These are phyloP conservation scores for Penicillium soppii DNA, from an alignment of 495 filamentous ascomycete genomes.

Conservation along the genomic window DNA sequence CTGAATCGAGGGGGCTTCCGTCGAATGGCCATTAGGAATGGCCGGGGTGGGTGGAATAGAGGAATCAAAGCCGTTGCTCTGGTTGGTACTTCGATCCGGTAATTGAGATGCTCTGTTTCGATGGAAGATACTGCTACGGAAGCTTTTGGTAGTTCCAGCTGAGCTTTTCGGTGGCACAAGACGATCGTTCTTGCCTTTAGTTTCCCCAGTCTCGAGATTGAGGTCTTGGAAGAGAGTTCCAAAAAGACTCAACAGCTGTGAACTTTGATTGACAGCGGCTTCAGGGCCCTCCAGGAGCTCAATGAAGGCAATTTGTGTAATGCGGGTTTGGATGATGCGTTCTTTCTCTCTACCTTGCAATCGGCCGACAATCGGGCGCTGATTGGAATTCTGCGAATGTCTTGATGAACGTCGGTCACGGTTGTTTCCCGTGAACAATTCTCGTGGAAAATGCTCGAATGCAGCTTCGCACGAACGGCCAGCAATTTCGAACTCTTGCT, in stretches of 20 bases:
- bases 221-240: constrained; percentile 68
- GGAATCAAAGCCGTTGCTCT: constrained; percentile 7
- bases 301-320: constrained; percentile 84
- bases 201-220: constrained; percentile 29
- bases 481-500: constrained; percentile 79
- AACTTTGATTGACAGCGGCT: constrained; percentile 77
- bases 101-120: constrained; percentile 43
- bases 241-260: constrained; percentile 81
- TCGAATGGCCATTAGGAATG: constrained; percentile 14
- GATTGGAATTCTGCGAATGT: constrained; percentile 33
- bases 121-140: constrained; percentile 74
- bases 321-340: constrained; percentile 82
- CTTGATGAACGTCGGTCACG: constrained; percentile 32
- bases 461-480: constrained; percentile 81
- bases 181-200: constrained; percentile 24
- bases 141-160: constrained; percentile 66
- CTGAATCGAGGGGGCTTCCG: constrained; percentile 47
- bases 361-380: constrained; percentile 61
- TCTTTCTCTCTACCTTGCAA: constrained; percentile 79
- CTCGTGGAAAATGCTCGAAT: constrained; percentile 74
- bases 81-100: constrained; percentile 29
- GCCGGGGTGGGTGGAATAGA: constrained; percentile 18
- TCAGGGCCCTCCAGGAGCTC: constrained; percentile 81
- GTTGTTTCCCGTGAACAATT: constrained; percentile 55
- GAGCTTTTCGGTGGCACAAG: constrained; percentile 65